Evolutionary conservation across 345 rosid species (phyloP), one percentile per base, ranked within the genome.

Genomic region (Gossypium turneri): DNA sequence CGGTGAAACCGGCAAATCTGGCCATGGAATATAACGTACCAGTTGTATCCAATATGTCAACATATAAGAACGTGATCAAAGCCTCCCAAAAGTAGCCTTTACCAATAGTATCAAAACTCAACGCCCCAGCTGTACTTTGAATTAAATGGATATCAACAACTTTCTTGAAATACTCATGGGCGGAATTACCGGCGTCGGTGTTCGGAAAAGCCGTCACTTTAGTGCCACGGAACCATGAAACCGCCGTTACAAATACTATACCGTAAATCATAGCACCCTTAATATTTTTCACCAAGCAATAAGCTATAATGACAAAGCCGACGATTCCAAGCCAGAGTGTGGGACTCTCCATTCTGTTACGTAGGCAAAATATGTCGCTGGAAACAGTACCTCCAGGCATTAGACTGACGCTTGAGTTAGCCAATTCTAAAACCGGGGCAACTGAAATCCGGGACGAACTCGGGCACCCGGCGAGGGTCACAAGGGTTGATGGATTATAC

Each of bases 1-100:
- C 91, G 0, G 85, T 74, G 75, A 92, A 91, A 3, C 98, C 96
- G 1, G 98, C 98, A 73, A 94, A 91, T 59, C 88, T 79, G 2
- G 98, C 98, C 98, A 92, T 91, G 2, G 98, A 94, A 74, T 92
- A 94, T 9, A 94, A 79, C 12, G 97, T 91, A 0, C 98, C 98
- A 0, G 98, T 94, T 11, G 98, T 90, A 70, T 94, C 98, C 17
- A 94, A 73, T 7, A 94, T 85, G 78, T 94, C 98, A 0, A 94
- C 98, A 50, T 94, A 94, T 29, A 94, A 76, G 53, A 94, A 90
- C 24, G 98, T 94, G 70, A 94, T 75, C 24, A 94, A 12, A 11
- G 98, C 97, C 77, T 92, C 97, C 98, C 98, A 92, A 78, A 94
- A 94, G 72, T 72, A 76, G 17, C 87, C 93, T 50, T 87, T 86